Evolutionary conservation across 169 alveolate species (phyloP).

Genomic region (Eimeria sp.): DNA sequence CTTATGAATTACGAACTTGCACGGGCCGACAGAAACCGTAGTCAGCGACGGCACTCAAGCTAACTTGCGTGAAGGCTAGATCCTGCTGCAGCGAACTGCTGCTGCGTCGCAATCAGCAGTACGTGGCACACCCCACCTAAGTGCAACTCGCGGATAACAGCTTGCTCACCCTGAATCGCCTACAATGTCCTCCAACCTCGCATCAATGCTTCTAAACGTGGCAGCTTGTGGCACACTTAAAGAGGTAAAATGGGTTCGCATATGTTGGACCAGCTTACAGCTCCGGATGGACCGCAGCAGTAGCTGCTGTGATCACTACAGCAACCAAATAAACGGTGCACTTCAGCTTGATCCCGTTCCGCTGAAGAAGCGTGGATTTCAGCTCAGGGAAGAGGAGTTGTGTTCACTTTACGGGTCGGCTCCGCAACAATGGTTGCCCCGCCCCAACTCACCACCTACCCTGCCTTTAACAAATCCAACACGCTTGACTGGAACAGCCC

Average conservation of each 20-base stretch:
- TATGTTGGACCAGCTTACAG: not conserved
- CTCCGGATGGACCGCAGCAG: not conserved
- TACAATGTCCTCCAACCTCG: not conserved
- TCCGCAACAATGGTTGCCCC: not conserved
- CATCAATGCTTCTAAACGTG: not conserved
- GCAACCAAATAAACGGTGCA: not conserved
- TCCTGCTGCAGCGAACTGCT: not conserved
- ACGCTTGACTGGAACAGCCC: not conserved
- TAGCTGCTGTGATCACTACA: not conserved
- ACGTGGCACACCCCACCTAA: not conserved
- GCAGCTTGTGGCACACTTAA: not conserved
- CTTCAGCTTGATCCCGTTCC: not conserved
- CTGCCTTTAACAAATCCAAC: not conserved
- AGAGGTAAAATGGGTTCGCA: constrained; percentile 1
- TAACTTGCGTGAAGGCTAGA: not conserved
- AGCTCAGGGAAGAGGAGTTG: not conserved
- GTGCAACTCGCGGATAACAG: not conserved
- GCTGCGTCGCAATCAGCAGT: not conserved
- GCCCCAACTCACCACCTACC: not conserved
- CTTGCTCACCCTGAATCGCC: not conserved
- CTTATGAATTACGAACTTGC: not conserved
- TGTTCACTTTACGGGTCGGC: not conserved
- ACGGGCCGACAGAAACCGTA: not conserved
- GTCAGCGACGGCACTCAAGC: not conserved
- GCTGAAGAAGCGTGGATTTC: not conserved